phyloP scores from a whole-genome alignment of 2,329 filamentous ascomycete species.

The Kalmusia sp. region DNA sequence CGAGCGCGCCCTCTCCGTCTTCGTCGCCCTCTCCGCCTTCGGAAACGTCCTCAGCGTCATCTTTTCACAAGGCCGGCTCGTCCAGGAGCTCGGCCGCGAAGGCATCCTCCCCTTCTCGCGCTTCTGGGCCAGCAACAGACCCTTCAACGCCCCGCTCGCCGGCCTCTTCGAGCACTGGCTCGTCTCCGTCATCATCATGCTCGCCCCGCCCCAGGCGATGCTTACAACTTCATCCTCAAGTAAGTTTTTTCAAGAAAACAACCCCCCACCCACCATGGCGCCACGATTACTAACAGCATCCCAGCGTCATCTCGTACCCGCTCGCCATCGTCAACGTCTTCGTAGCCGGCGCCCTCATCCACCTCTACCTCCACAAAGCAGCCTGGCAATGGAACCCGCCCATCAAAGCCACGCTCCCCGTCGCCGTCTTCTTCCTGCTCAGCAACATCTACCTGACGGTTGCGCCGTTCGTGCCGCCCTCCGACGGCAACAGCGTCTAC shows the following conservation, averaged over 20 bases:
- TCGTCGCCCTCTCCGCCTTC: constrained; percentile 72
- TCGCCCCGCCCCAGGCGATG: constrained; percentile 73
- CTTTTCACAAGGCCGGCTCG: constrained; percentile 71
- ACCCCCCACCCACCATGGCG: no score
- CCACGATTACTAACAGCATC: constrained; percentile 43
- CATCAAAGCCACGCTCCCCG: constrained; percentile 58
- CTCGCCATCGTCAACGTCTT: constrained; percentile 64
- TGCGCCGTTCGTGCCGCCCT: constrained; percentile 60
- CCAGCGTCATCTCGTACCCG: constrained; percentile 67
- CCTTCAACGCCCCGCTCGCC: constrained; percentile 67
- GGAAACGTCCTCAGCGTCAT: constrained; percentile 73
- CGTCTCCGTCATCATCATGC: constrained; percentile 69
- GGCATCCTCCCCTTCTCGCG: constrained; percentile 69
- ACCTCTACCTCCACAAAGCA: constrained; percentile 52
- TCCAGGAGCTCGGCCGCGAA: constrained; percentile 71
- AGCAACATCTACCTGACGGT: constrained; percentile 61
- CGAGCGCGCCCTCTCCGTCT: constrained; percentile 67
- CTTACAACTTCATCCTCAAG: constrained; percentile 65
- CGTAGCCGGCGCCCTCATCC: constrained; percentile 57
- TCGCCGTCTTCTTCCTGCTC: constrained; percentile 60
- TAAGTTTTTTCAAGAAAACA: constrained; percentile 46
- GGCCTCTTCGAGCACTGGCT: constrained; percentile 70
- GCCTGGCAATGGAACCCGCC: constrained; percentile 58
- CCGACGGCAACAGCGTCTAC: constrained; percentile 58
- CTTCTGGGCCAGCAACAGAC: constrained; percentile 69